phyloP scores from a whole-genome alignment of 306 rosid genomes.

The Crotalaria pallida region DNA sequence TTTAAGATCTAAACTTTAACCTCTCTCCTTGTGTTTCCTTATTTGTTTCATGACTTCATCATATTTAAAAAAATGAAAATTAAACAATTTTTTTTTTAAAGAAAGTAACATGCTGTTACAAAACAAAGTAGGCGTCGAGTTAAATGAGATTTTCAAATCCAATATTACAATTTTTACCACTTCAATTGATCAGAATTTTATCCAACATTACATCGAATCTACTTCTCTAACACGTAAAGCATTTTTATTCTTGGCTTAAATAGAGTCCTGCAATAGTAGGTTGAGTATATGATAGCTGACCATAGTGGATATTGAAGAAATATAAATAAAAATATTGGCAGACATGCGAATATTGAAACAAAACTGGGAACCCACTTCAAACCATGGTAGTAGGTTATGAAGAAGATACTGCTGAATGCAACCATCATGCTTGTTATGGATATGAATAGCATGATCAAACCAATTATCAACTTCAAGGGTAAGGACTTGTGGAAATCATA shows the following conservation, averaged over 20 bases:
- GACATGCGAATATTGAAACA: not conserved
- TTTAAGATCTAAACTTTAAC: too few relatives aligned
- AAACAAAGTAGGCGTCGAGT: too few relatives aligned
- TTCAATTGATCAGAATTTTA: not conserved
- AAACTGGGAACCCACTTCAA: constrained; percentile 17
- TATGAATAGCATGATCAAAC: constrained; percentile 28
- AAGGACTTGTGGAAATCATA: constrained; percentile 36
- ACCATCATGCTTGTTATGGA: constrained; percentile 42
- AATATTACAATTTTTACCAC: not conserved
- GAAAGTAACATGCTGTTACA: too few relatives aligned
- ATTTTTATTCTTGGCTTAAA: not conserved
- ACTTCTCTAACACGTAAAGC: not conserved
- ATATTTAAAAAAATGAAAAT: too few relatives aligned
- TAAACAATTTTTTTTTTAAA: too few relatives aligned
- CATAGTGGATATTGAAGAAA: constrained; percentile 16
- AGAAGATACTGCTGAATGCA: constrained; percentile 36
- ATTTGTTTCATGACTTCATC: too few relatives aligned
- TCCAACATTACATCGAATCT: not conserved
- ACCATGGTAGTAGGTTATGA: constrained; percentile 19
- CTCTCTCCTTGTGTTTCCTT: too few relatives aligned
- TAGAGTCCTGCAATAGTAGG: not conserved
- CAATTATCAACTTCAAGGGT: constrained; percentile 39
- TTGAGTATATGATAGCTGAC: constrained; percentile 28
- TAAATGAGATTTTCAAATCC: too few relatives aligned
- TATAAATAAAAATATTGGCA: constrained; percentile 19